Percentiles rank a stretch among this genome's conserved stretches.
These are phyloP conservation scores for Peterozyma toletana DNA, from an alignment of 805 yeast genomes.

Conservation along the genomic window DNA sequence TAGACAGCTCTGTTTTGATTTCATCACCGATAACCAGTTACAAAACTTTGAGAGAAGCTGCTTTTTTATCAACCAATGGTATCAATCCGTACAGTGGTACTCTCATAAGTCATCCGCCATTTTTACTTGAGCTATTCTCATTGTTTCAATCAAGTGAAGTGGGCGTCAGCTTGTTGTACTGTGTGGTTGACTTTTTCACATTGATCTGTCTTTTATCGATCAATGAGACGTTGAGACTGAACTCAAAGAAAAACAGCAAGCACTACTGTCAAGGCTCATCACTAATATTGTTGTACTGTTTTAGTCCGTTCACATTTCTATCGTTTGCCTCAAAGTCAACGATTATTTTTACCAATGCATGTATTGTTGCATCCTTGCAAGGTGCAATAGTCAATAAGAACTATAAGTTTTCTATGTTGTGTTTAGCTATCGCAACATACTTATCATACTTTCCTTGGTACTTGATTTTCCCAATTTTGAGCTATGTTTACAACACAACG, in stretches of 20 bases:
- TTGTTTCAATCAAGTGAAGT: not conserved
- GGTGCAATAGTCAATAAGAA: slow-evolving; percentile 31
- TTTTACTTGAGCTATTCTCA: slow-evolving; percentile 45
- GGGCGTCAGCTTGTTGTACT: slow-evolving; percentile 35
- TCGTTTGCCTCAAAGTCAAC: slow-evolving; percentile 68
- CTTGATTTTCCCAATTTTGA: slow-evolving; percentile 51
- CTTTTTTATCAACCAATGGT: slow-evolving; percentile 50
- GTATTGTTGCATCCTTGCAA: slow-evolving; percentile 39
- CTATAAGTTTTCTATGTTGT: slow-evolving; percentile 35
- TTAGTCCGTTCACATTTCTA: slow-evolving; percentile 75
- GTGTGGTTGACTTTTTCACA: slow-evolving; percentile 50
- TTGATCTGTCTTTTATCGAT: slow-evolving; percentile 46
- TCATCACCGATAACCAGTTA: slow-evolving; percentile 72
- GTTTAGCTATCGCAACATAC: slow-evolving; percentile 58
- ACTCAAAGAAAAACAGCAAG: no score
- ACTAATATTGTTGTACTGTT: slow-evolving; percentile 46
- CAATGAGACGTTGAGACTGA: slow-evolving; percentile 30
- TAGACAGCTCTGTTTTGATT: slow-evolving; percentile 51
- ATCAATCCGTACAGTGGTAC: slow-evolving; percentile 68
- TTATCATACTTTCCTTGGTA: slow-evolving; percentile 57
- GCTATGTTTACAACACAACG: slow-evolving; percentile 12
- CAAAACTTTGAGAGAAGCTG: slow-evolving; percentile 57
- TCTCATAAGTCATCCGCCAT: slow-evolving; percentile 79
- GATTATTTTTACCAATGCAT: slow-evolving; percentile 49
- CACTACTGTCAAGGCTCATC: no score